Conservation (phyloP, 129 eudicot genomes). For the Gnaphalium uliginosum region DNA sequence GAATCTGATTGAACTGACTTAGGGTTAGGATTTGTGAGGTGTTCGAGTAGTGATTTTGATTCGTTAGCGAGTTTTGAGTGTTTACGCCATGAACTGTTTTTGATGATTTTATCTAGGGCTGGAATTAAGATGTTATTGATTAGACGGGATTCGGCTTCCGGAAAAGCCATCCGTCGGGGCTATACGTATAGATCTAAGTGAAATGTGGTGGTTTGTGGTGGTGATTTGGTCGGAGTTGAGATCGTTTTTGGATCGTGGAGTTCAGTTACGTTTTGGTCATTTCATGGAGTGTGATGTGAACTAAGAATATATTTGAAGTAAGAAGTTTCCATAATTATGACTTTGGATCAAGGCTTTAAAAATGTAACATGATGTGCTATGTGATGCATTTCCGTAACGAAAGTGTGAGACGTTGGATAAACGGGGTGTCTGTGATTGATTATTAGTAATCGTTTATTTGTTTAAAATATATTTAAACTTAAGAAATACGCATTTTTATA, state of each 20-base stretch:
- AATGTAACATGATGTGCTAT: too few species aligned
- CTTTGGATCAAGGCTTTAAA: too few species aligned
- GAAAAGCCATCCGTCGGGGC: slow-evolving; percentile 54
- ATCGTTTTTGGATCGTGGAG: slow-evolving; percentile 26
- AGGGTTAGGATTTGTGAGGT: slow-evolving; percentile 42
- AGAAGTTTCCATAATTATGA: too few species aligned
- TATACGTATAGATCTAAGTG: slow-evolving; percentile 5
- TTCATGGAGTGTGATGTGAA: slow-evolving; percentile 3
- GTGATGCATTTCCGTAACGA: too few species aligned
- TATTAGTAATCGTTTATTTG: too few species aligned
- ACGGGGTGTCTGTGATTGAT: too few species aligned
- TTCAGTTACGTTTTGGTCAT: slow-evolving; percentile 17
- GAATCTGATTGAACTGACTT: slow-evolving; percentile 46
- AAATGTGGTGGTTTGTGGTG: slow-evolving; percentile 21
- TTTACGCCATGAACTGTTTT: slow-evolving; percentile 91
- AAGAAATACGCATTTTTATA: too few species aligned
- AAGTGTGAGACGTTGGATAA: too few species aligned
- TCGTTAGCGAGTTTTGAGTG: slow-evolving; percentile 73
- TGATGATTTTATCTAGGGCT: slow-evolving; percentile 81
- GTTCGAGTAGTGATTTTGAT: slow-evolving; percentile 75
- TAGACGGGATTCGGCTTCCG: slow-evolving; percentile 89
- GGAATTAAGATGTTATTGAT: slow-evolving; percentile 54
- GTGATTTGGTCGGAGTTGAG: slow-evolving; percentile 25
- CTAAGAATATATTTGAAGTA: too few species aligned
- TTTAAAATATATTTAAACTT: too few species aligned